These are phyloP conservation scores for Carex arenaria DNA, from an alignment of 202 grass and related monocot genomes.

Conservation along the genomic window DNA sequence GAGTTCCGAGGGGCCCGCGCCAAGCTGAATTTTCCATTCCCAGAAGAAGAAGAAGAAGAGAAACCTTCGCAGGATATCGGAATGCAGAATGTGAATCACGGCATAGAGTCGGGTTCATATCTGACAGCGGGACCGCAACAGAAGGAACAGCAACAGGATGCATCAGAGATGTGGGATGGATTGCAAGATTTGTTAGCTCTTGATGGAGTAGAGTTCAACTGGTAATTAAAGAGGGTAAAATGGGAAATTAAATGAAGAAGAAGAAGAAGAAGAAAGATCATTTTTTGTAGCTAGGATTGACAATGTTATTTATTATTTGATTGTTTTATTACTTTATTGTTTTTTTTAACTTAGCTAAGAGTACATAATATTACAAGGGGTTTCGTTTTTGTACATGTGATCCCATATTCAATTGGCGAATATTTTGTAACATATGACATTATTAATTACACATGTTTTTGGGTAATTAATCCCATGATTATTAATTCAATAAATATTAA, in stretches of 20 bases:
- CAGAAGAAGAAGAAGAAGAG: slow-evolving; percentile 4
- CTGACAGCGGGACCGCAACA: neutral
- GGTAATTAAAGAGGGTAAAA: neutral
- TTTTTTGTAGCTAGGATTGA: neutral
- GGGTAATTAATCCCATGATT: neutral
- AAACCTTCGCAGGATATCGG: neutral
- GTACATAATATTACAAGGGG: neutral
- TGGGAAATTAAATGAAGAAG: neutral
- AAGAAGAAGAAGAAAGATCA: neutral
- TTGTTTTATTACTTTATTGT: neutral
- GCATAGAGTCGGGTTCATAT: neutral
- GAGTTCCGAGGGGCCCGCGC: slow-evolving; percentile 12
- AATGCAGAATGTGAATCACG: neutral
- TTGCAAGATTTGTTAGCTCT: slow-evolving; percentile 55
- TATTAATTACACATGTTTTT: neutral
- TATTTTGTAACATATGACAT: neutral
- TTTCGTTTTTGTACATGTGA: neutral
- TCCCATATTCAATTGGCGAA: neutral
- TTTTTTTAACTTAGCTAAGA: neutral
- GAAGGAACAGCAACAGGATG: neutral
- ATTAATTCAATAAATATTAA: neutral
- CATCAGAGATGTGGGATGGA: slow-evolving; percentile 41
- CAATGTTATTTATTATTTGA: neutral
- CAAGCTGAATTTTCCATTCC: slow-evolving; percentile 18
- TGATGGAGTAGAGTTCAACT: slow-evolving; percentile 31